Base-by-base conservation (phyloP, 306 rosid genomes). In the Castanea sativa region DNA sequence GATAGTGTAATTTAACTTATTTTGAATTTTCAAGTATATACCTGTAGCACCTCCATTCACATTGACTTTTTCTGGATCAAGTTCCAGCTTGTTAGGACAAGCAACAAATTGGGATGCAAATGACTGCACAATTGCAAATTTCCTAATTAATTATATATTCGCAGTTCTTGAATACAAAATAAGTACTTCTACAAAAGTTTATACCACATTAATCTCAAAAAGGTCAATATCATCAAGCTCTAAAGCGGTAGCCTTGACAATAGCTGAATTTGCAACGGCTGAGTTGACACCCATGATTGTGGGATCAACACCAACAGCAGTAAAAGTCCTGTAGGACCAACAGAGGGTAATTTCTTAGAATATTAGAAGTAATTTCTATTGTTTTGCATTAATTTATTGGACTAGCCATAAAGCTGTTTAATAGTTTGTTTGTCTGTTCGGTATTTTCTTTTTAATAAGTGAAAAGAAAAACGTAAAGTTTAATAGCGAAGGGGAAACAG, bases 21-120 rank as follows among this genome's bases (percentile, higher is more conserved):
- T 32, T 14, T 23, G 4, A 72, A 58, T 69, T 60, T 45, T 21
- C 6, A 70, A 16, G 57, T 29, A 69, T 35, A 20, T 88, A 92
- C 97, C 97, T 85, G 97, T 94, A 80, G 97, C 97, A 84, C 99
- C 97, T 71, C 97, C 99, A 79, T 91, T 94, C 71, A 94, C 99
- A 84, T 94, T 94, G 81, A 94, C 82, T 87, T 92, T 94, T 78
- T 91, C 91, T 45, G 97, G 89, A 87, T 94, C 95, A 78, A 94
- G 97, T 30, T 84, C 95, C 69, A 94, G 78, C 88, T 91, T 94
- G 81, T 94, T 88, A 52, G 93, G 95, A 83, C 99, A 94, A 84
- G 91, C 92, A 1, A 94, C 88, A 6, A 85, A 94, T 78, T 94
- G 99, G 81, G 97, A 94, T 63, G 97, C 95, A 85, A 94, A 92